Base-by-base conservation (phyloP, 352 stramenopile genomes). In the Phytophthora idaei region DNA sequence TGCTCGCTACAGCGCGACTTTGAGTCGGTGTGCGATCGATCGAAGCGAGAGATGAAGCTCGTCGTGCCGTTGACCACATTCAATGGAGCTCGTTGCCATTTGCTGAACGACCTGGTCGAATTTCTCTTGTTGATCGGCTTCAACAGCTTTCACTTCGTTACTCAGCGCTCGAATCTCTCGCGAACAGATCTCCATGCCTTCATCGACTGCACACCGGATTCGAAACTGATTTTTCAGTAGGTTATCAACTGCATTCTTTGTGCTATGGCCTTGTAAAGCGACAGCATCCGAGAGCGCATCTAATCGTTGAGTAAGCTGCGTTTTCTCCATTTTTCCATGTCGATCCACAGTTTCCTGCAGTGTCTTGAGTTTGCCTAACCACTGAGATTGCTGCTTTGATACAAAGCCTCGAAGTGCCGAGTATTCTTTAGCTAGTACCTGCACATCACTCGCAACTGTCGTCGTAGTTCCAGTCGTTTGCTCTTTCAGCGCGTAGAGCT, bases 121-220 rank as follows among this genome's bases (percentile, higher is more conserved):
- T 46, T 73, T 69, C 4, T 68, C 62, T 25, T 83, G 64, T n/a
- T 78, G 73, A 8, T 90, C 78, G 7, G 48, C 53, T 48, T 78
- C 64, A 0, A 52, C 29, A 4, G 36, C 45, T 49, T 85, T 80
- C 10, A 76, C 67, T 25, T 87, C 78, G 57, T 81, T 78, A n/a
- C 69, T 72, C 12, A 87, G 50, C 4, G 61, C 64, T 39, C 73
- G 74, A 52, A 89, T 79, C 51, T 89, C 80, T 39, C 71, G 76
- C n/a, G 73, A 83, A 34, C 71, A 87, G 25, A 90, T 86, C 8
- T 49, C 60, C 77, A 90, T 85, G 15, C 80, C 68, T 54, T 90
- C 76, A 27, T 89, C 74, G 14, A 90, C 60, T n/a, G 77, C 79
- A 11, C 69, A 69, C 3, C 77, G 76, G 41, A 89, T 86, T 8